A percentile compares a stretch with the other conserved stretches of the same genome.
phyloP scores from a whole-genome alignment of 805 yeast species.

The Debaryomyces prosopidis region DNA sequence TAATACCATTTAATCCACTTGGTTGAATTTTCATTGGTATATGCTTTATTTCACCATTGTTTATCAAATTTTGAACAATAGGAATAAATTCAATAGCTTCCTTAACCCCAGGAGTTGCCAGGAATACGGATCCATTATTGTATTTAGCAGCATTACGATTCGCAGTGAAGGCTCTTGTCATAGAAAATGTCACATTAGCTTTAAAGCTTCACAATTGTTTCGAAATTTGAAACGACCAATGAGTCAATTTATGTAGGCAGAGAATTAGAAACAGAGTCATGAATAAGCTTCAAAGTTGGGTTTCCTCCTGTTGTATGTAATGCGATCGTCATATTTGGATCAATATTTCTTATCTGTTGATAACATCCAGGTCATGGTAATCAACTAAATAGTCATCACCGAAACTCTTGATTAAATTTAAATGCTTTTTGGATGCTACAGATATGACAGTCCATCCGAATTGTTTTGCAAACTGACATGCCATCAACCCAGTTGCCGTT shows the following conservation, averaged over 20 bases:
- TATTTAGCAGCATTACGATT: slow-evolving; percentile 1
- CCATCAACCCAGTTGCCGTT: slow-evolving; percentile 4
- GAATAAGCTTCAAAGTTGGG: neutral
- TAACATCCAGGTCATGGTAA: slow-evolving; percentile 2
- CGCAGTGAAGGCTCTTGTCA: slow-evolving; percentile 4
- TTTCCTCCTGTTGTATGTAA: slow-evolving; percentile 2
- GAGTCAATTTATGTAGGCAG: neutral
- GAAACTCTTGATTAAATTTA: neutral
- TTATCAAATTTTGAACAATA: neutral
- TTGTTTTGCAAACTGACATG: slow-evolving; percentile 1
- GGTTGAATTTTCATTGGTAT: slow-evolving; percentile 1
- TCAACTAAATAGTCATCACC: slow-evolving; percentile 3
- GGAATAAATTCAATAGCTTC: slow-evolving; percentile 1
- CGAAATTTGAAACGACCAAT: neutral
- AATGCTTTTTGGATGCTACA: slow-evolving; percentile 1
- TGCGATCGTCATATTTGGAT: neutral
- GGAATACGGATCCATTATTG: slow-evolving; percentile 1
- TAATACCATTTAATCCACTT: neutral
- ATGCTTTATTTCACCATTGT: neutral
- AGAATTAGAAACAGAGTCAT: neutral
- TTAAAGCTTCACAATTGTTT: neutral
- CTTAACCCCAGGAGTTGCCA: neutral
- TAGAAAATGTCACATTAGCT: slow-evolving; percentile 2
- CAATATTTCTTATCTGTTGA: slow-evolving; percentile 1
- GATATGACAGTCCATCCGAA: slow-evolving; percentile 5